These are phyloP conservation scores for Plasmodium inui DNA, from an alignment of 169 alveolate genomes.

Conservation along the genomic window DNA sequence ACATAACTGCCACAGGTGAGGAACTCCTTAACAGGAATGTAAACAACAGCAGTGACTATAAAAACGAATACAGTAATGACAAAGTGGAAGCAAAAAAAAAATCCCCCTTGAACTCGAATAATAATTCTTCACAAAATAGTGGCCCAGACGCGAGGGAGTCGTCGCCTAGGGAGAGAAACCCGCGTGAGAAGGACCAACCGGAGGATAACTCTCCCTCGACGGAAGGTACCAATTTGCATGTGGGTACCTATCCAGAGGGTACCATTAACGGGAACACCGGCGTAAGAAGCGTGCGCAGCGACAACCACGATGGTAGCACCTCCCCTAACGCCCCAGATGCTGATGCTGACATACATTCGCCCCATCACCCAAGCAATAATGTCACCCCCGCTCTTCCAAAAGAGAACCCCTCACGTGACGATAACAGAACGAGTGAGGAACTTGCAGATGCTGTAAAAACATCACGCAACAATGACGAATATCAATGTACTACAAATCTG, in stretches of 20 bases:
- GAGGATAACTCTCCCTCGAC: not conserved
- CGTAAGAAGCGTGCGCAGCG: not conserved
- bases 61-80: not conserved
- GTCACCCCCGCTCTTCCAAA: not conserved
- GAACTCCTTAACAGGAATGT: not conserved
- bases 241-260: not conserved
- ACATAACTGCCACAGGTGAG: not conserved
- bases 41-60: not conserved
- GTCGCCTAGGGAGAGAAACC: not conserved
- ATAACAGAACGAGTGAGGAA: not conserved
- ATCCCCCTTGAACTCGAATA: not conserved
- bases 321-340: not conserved
- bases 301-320: not conserved
- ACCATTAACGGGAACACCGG: not conserved
- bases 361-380: not conserved
- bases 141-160: not conserved
- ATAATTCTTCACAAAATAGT: not conserved
- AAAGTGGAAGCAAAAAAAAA: not conserved
- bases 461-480: not conserved
- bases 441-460: not conserved
- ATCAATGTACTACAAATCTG: not conserved
- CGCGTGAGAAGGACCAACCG: not conserved
- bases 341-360: not conserved
- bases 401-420: not conserved
- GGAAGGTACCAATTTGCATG: not conserved